phyloP scores from a whole-genome alignment of 2,329 filamentous ascomycete genomes.

The Fusarium secorum region DNA sequence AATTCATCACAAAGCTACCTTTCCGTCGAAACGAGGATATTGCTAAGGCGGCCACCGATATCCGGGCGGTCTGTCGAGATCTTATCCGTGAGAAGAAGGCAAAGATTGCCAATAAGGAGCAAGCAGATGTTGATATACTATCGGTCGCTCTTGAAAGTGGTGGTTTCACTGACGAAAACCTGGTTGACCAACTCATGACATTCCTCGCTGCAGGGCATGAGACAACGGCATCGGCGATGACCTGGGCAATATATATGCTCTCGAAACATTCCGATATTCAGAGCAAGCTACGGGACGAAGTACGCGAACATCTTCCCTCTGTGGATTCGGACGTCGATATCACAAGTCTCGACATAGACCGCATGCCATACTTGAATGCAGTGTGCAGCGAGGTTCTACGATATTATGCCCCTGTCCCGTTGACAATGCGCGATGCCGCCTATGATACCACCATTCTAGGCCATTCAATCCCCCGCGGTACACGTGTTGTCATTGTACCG shows the following conservation, averaged over 20 bases:
- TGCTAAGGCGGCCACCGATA: slow-evolving; percentile 60
- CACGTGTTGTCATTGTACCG: slow-evolving; percentile 69
- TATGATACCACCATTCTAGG: slow-evolving; percentile 71
- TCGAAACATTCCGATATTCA: slow-evolving; percentile 71
- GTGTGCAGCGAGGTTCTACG: slow-evolving; percentile 81
- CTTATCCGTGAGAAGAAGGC: slow-evolving; percentile 76
- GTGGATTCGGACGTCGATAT: slow-evolving; percentile 48
- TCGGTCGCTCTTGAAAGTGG: slow-evolving; percentile 81
- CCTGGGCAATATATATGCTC: slow-evolving; percentile 79
- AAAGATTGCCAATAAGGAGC: slow-evolving; percentile 56
- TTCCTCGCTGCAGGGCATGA: slow-evolving; percentile 86
- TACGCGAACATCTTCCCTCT: slow-evolving; percentile 67
- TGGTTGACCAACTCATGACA: slow-evolving; percentile 91
- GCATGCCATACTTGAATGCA: slow-evolving; percentile 80
- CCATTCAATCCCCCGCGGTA: slow-evolving; percentile 73
- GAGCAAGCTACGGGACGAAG: slow-evolving; percentile 70
- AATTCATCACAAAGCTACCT: slow-evolving; percentile 70
- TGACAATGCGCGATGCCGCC: slow-evolving; percentile 72
- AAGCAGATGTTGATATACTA: slow-evolving; percentile 74
- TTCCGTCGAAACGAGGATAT: slow-evolving; percentile 75
- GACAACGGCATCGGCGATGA: slow-evolving; percentile 77
- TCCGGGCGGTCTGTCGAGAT: slow-evolving; percentile 71
- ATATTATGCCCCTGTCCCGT: slow-evolving; percentile 73
- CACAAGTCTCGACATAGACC: slow-evolving; percentile 66
- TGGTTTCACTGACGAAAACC: slow-evolving; percentile 77